A percentile compares a stretch with the other conserved stretches of the same genome.
These are phyloP conservation scores for Astrothelium subdiscretum DNA, from an alignment of 495 filamentous ascomycete species.

Conservation along the genomic window DNA sequence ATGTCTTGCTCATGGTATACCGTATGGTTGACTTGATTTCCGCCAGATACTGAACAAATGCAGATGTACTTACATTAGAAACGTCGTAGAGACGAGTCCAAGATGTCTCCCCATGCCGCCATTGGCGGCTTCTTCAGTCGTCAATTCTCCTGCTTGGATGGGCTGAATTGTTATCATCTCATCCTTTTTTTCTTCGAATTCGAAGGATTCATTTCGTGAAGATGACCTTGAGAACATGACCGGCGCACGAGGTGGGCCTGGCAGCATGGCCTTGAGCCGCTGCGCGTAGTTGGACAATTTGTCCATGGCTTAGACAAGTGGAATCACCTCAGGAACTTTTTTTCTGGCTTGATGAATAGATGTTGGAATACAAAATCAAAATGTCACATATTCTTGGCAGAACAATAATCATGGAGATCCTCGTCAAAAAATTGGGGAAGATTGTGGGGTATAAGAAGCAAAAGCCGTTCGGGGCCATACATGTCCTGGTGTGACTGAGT, in stretches of 20 bases:
- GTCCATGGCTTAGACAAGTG: not conserved
- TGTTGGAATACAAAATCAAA: not conserved
- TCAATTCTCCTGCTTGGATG: not conserved
- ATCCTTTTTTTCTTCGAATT: not conserved
- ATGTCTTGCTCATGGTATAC: too few species aligned
- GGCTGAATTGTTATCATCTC: not conserved
- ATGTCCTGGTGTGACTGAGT: not conserved
- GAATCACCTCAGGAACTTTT: not conserved
- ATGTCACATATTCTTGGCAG: not conserved
- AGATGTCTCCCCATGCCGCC: not conserved
- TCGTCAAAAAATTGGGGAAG: not conserved
- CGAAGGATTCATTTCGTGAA: not conserved
- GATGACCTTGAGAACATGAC: not conserved
- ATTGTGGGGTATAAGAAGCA: constrained; percentile 2
- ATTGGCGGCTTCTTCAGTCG: not conserved
- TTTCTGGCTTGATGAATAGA: not conserved
- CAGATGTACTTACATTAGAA: not conserved
- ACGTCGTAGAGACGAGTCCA: not conserved
- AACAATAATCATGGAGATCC: not conserved
- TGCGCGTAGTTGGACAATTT: not conserved
- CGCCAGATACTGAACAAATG: too few species aligned
- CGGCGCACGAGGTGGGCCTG: not conserved
- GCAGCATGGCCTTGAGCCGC: not conserved
- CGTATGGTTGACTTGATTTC: too few species aligned
- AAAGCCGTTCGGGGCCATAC: not conserved